These are phyloP conservation scores for Chloris gayana DNA, from an alignment of 176 grass and related monocot species.

Conservation along the genomic window DNA sequence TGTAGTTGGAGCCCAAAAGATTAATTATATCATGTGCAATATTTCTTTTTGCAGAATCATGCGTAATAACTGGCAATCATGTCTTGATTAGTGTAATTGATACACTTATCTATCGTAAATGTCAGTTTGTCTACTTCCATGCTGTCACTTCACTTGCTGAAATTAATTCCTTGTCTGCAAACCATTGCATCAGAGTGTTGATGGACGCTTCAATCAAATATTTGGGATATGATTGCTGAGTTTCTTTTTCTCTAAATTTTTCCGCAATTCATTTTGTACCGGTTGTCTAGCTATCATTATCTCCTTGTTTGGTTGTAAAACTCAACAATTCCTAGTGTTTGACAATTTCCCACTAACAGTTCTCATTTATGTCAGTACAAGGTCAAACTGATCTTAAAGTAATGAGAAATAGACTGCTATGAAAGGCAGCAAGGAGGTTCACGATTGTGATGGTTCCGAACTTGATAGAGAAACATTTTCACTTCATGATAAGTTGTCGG, in stretches of 20 bases:
- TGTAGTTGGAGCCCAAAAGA: background rate
- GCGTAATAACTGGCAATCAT: background rate
- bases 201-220: conserved; percentile 9
- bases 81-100: background rate
- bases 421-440: background rate
- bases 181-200: background rate
- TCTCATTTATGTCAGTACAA: background rate
- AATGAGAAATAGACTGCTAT: conserved; percentile 9
- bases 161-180: conserved; percentile 17
- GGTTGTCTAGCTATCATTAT: background rate
- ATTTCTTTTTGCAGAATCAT: background rate
- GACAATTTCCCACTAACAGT: background rate
- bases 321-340: background rate
- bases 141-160: background rate
- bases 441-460: conserved; percentile 34
- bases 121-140: background rate
- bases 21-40: background rate
- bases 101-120: background rate
- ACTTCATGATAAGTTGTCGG: conserved; percentile 8
- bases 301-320: background rate
- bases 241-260: background rate
- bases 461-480: conserved; percentile 12
- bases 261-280: too few species aligned
- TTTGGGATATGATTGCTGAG: background rate
- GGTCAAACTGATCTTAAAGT: conserved; percentile 1